Conservation (phyloP, 352 stramenopile genomes). For the Pythium vanterpoolii region DNA sequence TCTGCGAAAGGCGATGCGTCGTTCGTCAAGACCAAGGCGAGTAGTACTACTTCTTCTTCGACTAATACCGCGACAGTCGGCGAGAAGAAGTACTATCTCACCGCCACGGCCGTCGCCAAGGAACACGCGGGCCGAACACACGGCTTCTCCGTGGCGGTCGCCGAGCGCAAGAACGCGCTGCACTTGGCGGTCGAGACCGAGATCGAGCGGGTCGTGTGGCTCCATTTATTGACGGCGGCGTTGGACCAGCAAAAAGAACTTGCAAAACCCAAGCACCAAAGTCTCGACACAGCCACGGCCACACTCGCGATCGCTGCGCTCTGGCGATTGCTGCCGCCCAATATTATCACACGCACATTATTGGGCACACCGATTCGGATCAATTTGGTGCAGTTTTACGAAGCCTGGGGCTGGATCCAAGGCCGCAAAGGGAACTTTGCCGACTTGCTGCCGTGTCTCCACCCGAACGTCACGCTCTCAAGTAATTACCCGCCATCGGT, state of each 20-base stretch:
- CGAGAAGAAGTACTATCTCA: constrained; percentile 51
- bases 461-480: constrained; percentile 73
- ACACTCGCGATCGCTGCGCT: constrained; percentile 25
- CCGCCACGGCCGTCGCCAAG: constrained; percentile 53
- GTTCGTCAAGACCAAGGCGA: neutral
- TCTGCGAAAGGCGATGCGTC: neutral
- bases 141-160: constrained; percentile 44
- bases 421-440: constrained; percentile 78
- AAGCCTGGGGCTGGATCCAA: constrained; percentile 69
- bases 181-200: constrained; percentile 66
- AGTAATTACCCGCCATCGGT: constrained; percentile 74
- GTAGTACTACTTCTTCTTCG: neutral
- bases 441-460: constrained; percentile 68
- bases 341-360: constrained; percentile 39
- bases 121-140: constrained; percentile 56
- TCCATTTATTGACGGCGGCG: constrained; percentile 62
- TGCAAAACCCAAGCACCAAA: constrained; percentile 33
- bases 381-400: constrained; percentile 68
- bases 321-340: constrained; percentile 30
- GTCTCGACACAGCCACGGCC: neutral
- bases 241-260: constrained; percentile 53
- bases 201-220: constrained; percentile 70
- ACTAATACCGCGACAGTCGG: neutral
- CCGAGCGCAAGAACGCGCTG: constrained; percentile 54
- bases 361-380: constrained; percentile 52